Evolutionary conservation across 441 rosid genomes (phyloP).

Genomic region (Syzygium malaccense): DNA sequence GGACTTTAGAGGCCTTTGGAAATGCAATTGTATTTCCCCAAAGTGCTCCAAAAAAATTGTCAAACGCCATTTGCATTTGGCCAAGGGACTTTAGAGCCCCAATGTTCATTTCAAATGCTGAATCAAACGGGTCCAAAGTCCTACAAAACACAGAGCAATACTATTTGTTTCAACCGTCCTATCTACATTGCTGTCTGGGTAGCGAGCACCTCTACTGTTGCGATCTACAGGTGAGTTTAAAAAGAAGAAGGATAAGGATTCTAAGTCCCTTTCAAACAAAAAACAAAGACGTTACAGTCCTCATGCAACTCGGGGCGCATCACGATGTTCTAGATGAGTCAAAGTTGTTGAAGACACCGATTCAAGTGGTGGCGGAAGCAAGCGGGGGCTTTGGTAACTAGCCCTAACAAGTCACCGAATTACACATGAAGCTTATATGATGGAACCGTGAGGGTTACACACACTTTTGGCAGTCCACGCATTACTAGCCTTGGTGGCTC

Average conservation of each 20-base stretch:
- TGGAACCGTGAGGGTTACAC: neutral
- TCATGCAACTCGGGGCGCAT: neutral
- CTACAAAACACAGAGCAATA: neutral
- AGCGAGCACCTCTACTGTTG: neutral
- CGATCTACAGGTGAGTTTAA: neutral
- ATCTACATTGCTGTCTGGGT: neutral
- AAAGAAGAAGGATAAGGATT: neutral
- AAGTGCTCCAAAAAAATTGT: too few relatives aligned
- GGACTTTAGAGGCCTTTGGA: too few relatives aligned
- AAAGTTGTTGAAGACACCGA: neutral
- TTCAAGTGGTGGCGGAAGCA: neutral
- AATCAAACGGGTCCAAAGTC: neutral
- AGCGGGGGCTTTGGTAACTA: neutral
- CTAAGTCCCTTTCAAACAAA: neutral
- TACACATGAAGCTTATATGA: neutral
- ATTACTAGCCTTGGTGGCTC: neutral
- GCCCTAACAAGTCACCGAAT: neutral
- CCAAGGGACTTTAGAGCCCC: too few relatives aligned
- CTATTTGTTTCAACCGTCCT: neutral
- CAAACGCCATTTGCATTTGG: too few relatives aligned
- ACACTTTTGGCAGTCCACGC: fast-evolving
- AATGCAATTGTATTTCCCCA: too few relatives aligned
- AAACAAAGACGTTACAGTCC: neutral
- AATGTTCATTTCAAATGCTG: too few relatives aligned
- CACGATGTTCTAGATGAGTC: neutral